phyloP scores from a whole-genome alignment of 169 alveolate genomes.

The Plasmodium reichenowi region DNA sequence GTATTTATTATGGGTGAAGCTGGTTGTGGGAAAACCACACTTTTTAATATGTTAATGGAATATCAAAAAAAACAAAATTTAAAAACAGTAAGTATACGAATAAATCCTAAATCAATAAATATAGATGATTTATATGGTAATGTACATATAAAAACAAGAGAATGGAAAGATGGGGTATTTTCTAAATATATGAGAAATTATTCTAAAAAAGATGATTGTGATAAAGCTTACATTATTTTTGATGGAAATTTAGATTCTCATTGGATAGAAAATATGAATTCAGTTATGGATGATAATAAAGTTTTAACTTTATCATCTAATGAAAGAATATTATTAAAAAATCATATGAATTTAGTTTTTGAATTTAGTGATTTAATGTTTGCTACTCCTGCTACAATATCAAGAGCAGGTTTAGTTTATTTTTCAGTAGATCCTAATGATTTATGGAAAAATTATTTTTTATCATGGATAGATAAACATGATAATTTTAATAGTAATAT shows the following conservation, averaged over 20 bases:
- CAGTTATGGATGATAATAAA: constrained; percentile 97
- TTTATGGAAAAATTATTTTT: constrained; percentile 95
- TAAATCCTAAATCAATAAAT: constrained; percentile 93
- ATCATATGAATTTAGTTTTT: constrained; percentile 96
- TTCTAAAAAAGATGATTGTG: constrained; percentile 89
- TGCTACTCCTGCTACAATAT: constrained; percentile 98
- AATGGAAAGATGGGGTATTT: constrained; percentile 95
- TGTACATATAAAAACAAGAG: constrained; percentile 92
- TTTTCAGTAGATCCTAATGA: constrained; percentile 93
- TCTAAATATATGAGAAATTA: constrained; percentile 92
- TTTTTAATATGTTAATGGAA: constrained; percentile 94
- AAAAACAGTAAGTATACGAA: constrained; percentile 93
- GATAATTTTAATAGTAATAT: constrained; percentile 86
- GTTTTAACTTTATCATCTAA: constrained; percentile 95
- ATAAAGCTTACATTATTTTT: constrained; percentile 94
- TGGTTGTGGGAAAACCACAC: constrained; percentile 95
- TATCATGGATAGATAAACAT: constrained; percentile 94
- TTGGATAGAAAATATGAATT: constrained; percentile 97
- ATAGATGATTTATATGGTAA: constrained; percentile 95
- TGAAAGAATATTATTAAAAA: constrained; percentile 95
- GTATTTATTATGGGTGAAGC: constrained; percentile 97
- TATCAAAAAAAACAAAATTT: constrained; percentile 93
- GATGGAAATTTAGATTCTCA: constrained; percentile 97
- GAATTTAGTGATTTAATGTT: constrained; percentile 96
- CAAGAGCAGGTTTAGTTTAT: constrained; percentile 97